Evolutionary conservation across 345 rosid genomes (phyloP).

Genomic region (Brassica rapa): DNA sequence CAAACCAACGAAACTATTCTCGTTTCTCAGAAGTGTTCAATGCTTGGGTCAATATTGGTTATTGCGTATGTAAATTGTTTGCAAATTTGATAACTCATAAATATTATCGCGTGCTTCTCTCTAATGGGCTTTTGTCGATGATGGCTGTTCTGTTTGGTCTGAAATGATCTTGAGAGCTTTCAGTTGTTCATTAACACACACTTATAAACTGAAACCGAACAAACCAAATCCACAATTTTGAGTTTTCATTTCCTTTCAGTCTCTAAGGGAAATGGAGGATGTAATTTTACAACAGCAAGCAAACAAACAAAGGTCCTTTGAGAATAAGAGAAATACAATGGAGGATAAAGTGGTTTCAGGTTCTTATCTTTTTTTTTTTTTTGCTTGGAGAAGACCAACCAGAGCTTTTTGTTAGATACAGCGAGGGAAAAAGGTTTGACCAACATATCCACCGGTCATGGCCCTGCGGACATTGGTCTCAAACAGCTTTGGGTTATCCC

Average conservation of each 20-base stretch:
- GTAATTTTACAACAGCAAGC: constrained; percentile 35
- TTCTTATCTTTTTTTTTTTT: constrained; percentile 19
- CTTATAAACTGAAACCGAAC: background rate
- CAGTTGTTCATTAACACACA: background rate
- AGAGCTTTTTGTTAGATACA: constrained; percentile 52
- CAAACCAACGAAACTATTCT: background rate
- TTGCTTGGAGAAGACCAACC: constrained; percentile 29
- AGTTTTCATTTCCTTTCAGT: constrained; percentile 21
- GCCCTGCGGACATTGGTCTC: constrained; percentile 73
- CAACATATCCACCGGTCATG: constrained; percentile 80
- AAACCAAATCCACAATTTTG: constrained; percentile 5
- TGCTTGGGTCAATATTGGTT: background rate
- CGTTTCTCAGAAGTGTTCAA: background rate
- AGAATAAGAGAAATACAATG: constrained; percentile 25
- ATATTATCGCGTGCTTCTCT: constrained; percentile 41
- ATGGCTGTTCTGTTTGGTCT: constrained; percentile 88
- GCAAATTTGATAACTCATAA: background rate
- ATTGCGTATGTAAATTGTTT: background rate
- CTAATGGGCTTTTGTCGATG: constrained; percentile 83
- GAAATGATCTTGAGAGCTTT: constrained; percentile 33
- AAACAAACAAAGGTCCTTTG: constrained; percentile 18
- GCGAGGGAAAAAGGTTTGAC: constrained; percentile 65
- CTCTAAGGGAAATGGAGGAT: constrained; percentile 20
- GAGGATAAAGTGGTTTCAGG: constrained; percentile 23
- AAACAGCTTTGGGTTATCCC: constrained; percentile 75